These are phyloP conservation scores for Musa balbisiana DNA, from an alignment of 202 grass and related monocot genomes.

Conservation along the genomic window DNA sequence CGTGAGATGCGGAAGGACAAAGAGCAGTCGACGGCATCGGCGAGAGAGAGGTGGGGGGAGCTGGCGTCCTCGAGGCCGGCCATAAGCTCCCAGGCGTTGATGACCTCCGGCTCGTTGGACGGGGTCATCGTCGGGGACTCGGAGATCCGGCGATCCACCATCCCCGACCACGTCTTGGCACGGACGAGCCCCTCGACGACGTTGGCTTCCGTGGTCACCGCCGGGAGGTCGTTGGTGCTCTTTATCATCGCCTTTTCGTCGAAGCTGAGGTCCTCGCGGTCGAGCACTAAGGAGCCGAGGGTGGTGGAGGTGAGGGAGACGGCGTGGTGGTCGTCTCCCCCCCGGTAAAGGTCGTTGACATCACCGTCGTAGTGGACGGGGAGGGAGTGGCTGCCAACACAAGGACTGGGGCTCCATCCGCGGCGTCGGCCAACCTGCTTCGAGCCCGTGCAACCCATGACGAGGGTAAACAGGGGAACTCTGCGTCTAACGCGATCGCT, in stretches of 20 bases:
- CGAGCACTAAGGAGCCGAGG: constrained; percentile 55
- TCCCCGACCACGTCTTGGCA: constrained; percentile 19
- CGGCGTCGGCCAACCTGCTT: constrained; percentile 44
- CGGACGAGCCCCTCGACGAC: not conserved
- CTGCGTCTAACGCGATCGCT: not conserved
- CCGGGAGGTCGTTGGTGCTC: constrained; percentile 24
- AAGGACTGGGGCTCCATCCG: constrained; percentile 25
- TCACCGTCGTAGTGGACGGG: constrained; percentile 6
- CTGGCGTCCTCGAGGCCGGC: constrained; percentile 66
- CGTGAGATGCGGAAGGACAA: not conserved
- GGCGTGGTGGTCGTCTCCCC: constrained; percentile 21
- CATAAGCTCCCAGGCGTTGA: constrained; percentile 98
- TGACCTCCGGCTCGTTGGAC: constrained; percentile 56
- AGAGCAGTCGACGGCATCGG: not conserved
- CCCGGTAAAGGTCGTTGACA: not conserved
- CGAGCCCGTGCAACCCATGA: constrained; percentile 81
- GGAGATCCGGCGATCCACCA: constrained; percentile 24
- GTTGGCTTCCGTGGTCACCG: not conserved
- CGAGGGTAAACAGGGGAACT: not conserved
- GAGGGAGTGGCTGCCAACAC: constrained; percentile 36
- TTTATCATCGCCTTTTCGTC: constrained; percentile 51
- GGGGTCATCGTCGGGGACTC: constrained; percentile 50
- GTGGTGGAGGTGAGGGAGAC: constrained; percentile 72
- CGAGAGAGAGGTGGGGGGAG: not conserved
- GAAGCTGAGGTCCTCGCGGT: constrained; percentile 20